Evolutionary conservation across 2,329 filamentous ascomycete species (phyloP).

Genomic region (Colletotrichum tabaci): DNA sequence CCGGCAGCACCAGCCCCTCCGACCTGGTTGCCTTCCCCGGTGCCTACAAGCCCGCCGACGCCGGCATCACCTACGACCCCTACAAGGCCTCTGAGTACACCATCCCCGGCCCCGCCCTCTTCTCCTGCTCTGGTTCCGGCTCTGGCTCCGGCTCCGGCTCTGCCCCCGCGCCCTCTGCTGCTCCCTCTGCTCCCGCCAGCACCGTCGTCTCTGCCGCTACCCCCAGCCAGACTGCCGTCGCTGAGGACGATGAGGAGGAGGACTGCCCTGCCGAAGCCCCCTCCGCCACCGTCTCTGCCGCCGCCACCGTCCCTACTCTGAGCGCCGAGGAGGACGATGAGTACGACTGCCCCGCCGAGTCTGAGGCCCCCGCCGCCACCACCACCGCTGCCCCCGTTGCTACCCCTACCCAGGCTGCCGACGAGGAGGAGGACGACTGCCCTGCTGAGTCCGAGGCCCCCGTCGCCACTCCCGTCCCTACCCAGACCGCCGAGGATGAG

Average conservation of each 20-base stretch:
- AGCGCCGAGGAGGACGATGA: conserved; percentile 14
- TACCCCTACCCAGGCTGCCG: neutral
- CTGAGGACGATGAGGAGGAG: neutral
- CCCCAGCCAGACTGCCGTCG: conserved; percentile 10
- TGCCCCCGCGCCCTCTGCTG: neutral
- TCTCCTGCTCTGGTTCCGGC: conserved; percentile 54
- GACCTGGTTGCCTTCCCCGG: conserved; percentile 63
- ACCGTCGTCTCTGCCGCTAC: conserved; percentile 18
- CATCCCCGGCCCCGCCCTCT: conserved; percentile 64
- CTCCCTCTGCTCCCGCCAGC: conserved; percentile 11
- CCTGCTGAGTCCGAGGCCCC: conserved; percentile 27
- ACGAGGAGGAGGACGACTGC: conserved; percentile 37
- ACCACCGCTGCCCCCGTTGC: conserved; percentile 23
- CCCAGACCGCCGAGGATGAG: conserved; percentile 30
- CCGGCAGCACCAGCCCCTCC: conserved; percentile 56
- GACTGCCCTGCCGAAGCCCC: conserved; percentile 12
- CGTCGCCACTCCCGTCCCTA: conserved; percentile 8
- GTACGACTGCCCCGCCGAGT: conserved; percentile 36
- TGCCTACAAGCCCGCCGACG: conserved; percentile 61
- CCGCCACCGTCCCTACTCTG: conserved; percentile 16
- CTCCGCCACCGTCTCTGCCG: neutral
- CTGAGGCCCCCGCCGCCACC: conserved; percentile 6
- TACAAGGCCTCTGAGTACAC: conserved; percentile 62
- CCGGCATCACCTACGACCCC: conserved; percentile 64
- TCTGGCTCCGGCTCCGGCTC: conserved; percentile 28